Base-by-base conservation (phyloP, 129 eudicot genomes). In the Saussurea involucrata region DNA sequence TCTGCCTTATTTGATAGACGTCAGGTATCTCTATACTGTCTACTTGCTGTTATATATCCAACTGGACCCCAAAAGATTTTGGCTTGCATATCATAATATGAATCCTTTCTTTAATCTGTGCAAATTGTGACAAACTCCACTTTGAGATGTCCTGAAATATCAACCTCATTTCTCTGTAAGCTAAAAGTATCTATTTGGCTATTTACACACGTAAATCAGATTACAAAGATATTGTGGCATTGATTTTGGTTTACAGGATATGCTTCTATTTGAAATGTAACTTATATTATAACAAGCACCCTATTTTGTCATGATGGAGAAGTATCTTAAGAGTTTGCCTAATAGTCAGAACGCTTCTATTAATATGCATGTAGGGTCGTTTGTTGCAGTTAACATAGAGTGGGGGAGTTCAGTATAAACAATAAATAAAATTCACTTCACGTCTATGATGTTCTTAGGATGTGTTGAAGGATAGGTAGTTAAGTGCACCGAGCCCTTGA, bases 1-100 rank as follows among this genome's bases (percentile, higher is more conserved):
- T 92, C 99, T 42, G 92, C 96, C 40, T 80, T 95, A 82, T 95
- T 95, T 81, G 99, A 95, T 77, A 83, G 99, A 84, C 90, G 88
- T 21, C 99, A 95, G 99, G 99, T 95, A 90, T 42, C 10, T 74
- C 29, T 71, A 24, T 6, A 63, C 58, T 46, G 42, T 15, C 71
- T 21, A 20, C 72, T 66, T 69, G 11, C 53, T 69, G 34, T 69
- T 66, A 31, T 75, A 44, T 13, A 24, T 65, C 60, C 58, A 71
- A 63, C 69, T 73, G 36, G n/a, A 73, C 32, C 25, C 55, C 33
- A 55, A n/a, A 17, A 55, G 24, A 7, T 18, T 55, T 55, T 55
- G 73, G 20, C 64, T 75, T 40, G 18, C 28, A 55, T 77, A 55
- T 55, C 9, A n/a, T 18, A n/a, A 55, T 18, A 55, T 53, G n/a